Evolutionary conservation across 2,329 filamentous ascomycete species (phyloP), one percentile per base, ranked within the genome.

Genomic region (Phoma sp.): DNA sequence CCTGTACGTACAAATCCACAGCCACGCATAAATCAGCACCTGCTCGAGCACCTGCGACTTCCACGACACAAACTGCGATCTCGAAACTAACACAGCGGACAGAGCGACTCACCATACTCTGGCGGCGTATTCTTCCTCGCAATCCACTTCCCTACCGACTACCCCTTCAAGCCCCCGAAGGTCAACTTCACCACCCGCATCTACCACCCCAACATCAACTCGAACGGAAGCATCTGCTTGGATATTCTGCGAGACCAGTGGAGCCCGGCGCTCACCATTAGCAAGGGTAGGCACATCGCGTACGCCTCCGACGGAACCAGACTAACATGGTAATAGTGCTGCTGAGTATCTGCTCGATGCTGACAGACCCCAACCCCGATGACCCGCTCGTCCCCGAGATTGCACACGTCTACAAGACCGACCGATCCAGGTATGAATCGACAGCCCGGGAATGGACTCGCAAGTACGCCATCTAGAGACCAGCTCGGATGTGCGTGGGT

Each of bases 201-300:
- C 83, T 99, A 99, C 79, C 95, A 99, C 83, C 95, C 95, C 73
- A 99, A 99, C 83, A 99, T 99, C 92, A 99, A 99, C 87, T 96
- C 92, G 67, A 98, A 98, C 79, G 95, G 95, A 79, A 97, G 93
- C 80, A 99, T 99, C 80, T 99, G 95, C 79, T 82, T 99, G 77
- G 95, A 99, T 75, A 99, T 99, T 75, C 84, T 99, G 74, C 88
- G 95, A 83, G 95, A 99, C 79, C 95, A 99, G 83, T 99, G 95
- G 95, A 97, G 93, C 78, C 95, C 95, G 34, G 95, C 95, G 65
- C 84, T 99, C 79, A 99, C 95, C 66, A 98, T 99, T 73, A 96
- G 92, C 59, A 99, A 99, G 87, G 95, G 95, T 96, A 81, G 53
- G 80, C 57, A 18, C 14, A 38, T 32, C 5, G 28, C 17, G 12